A percentile compares a stretch with the other conserved stretches of the same genome.
Evolutionary conservation across 192 early-diverging fungal species (phyloP).

Genomic region (Chytriomyces sp.): DNA sequence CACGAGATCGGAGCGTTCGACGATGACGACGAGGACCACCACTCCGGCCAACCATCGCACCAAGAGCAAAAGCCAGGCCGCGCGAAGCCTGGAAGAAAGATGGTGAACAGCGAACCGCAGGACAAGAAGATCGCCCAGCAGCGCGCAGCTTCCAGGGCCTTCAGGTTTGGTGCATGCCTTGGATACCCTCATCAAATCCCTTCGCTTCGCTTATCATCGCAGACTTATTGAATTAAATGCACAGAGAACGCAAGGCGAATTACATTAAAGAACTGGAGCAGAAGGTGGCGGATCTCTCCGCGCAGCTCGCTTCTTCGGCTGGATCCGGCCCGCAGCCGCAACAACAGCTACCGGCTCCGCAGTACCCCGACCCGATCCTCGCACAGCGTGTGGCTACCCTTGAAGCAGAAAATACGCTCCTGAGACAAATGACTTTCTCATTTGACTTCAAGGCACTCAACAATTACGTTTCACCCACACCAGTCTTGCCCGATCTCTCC

Average conservation of each 20-base stretch:
- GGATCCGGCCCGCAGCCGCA: neutral
- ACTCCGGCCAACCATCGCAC: neutral
- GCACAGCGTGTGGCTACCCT: conserved; percentile 1
- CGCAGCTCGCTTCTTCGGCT: neutral
- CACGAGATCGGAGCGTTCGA: neutral
- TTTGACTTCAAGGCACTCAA: conserved; percentile 12
- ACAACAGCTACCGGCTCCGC: neutral
- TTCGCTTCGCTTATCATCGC: neutral
- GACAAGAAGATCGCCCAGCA: conserved; percentile 55
- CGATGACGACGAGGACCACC: neutral
- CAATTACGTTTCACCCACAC: too few species aligned
- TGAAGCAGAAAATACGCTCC: conserved; percentile 4
- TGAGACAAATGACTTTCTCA: conserved; percentile 24
- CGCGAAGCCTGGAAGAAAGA: conserved; percentile 37
- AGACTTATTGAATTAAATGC: neutral
- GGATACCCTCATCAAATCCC: neutral
- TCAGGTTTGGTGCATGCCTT: neutral
- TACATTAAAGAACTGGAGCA: conserved; percentile 22
- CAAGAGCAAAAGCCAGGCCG: neutral
- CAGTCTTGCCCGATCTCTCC: too few species aligned
- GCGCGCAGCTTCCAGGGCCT: conserved; percentile 49
- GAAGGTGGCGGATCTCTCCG: conserved; percentile 10
- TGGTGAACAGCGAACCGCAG: conserved; percentile 41
- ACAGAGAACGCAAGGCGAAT: conserved; percentile 26
- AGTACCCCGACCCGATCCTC: neutral